Conservation (phyloP, 345 rosid genomes). For the Salix dunnii region DNA sequence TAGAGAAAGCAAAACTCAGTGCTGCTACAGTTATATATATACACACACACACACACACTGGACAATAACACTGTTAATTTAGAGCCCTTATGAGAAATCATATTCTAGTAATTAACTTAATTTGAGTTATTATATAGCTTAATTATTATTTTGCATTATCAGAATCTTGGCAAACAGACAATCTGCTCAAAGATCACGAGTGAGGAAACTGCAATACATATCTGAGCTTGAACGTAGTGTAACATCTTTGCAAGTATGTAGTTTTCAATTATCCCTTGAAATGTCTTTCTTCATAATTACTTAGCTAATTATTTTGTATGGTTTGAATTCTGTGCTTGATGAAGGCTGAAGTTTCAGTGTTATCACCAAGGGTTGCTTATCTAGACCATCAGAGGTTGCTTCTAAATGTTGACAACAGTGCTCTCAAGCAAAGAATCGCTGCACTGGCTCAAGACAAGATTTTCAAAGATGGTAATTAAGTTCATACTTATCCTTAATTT, state of each 20-base stretch:
- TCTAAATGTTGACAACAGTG: conserved; percentile 33
- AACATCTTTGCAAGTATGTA: conserved; percentile 28
- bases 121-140: not conserved
- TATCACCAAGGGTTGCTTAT: conserved; percentile 36
- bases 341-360: conserved; percentile 33
- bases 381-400: conserved; percentile 34
- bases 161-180: conserved; percentile 35
- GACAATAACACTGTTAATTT: not conserved
- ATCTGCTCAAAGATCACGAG: conserved; percentile 36
- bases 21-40: too few species aligned
- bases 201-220: conserved; percentile 35
- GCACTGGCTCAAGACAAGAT: conserved; percentile 36
- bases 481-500: not conserved
- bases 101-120: not conserved
- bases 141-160: not conserved
- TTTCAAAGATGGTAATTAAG: conserved; percentile 31
- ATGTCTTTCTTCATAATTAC: not conserved
- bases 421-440: conserved; percentile 36
- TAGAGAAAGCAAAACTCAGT: not conserved
- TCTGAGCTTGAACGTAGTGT: conserved; percentile 37
- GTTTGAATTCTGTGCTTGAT: not conserved
- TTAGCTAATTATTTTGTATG: not conserved
- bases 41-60: too few species aligned
- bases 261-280: not conserved
- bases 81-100: not conserved